A percentile compares a stretch with the other conserved stretches of the same genome.
Conservation (phyloP, 2,329 filamentous ascomycete species). For the Colletotrichum somersetense region DNA sequence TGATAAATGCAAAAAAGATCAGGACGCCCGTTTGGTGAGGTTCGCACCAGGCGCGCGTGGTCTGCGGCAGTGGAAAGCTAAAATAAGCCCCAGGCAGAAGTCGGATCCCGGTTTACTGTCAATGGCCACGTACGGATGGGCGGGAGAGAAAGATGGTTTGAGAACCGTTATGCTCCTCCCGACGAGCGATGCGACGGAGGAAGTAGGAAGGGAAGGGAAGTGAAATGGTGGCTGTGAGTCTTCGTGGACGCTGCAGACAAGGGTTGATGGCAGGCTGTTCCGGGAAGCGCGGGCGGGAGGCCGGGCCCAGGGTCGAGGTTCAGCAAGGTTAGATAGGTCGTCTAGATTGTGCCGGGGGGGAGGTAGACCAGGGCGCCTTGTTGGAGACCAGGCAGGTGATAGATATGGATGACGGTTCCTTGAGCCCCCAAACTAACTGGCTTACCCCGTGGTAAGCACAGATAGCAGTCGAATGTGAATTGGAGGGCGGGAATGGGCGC, state of each 20-base stretch:
- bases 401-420: constrained; percentile 18
- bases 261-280: constrained; percentile 30
- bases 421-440: constrained; percentile 16
- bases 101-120: constrained; percentile 17
- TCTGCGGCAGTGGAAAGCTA: constrained; percentile 15
- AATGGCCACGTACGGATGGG: constrained; percentile 31
- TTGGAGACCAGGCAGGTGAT: constrained; percentile 20
- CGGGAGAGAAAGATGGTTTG: not conserved
- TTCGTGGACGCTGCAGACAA: constrained; percentile 2
- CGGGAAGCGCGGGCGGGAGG: constrained; percentile 39
- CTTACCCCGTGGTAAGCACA: not conserved
- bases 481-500: not conserved
- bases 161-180: not conserved
- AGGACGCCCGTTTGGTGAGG: constrained; percentile 26
- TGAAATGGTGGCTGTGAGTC: not conserved
- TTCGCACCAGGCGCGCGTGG: constrained; percentile 20
- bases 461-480: not conserved
- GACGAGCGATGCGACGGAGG: constrained; percentile 14
- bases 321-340: not conserved
- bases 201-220: constrained; percentile 10
- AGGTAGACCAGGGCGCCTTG: constrained; percentile 28
- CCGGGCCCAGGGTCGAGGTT: constrained; percentile 17
- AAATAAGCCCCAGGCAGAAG: constrained; percentile 10
- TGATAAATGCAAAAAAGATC: constrained; percentile 30
- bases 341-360: constrained; percentile 10